phyloP scores from a whole-genome alignment of 257 asterid genomes.

The Cinchona pubescens region DNA sequence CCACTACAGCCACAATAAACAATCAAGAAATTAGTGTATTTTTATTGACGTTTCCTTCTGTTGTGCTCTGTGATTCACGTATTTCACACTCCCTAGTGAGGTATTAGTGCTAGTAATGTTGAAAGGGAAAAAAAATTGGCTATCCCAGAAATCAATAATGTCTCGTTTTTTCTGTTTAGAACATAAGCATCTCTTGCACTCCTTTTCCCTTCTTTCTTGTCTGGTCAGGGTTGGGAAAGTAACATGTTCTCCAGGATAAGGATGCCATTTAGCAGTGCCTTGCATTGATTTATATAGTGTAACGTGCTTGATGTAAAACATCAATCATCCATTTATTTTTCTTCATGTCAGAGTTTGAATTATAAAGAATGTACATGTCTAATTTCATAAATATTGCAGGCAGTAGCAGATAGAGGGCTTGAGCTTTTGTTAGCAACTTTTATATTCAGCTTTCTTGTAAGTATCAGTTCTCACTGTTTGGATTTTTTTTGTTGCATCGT shows the following conservation, averaged over 20 bases:
- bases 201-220: too few relatives aligned
- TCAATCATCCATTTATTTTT: background rate
- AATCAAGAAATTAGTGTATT: too few relatives aligned
- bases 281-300: background rate
- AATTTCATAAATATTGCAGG: conserved; percentile 52
- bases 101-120: background rate
- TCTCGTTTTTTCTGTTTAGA: too few relatives aligned
- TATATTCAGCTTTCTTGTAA: conserved; percentile 64
- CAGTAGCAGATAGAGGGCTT: conserved; percentile 84
- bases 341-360: too few relatives aligned
- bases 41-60: too few relatives aligned
- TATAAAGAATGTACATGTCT: background rate
- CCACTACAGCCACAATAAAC: too few relatives aligned
- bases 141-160: too few relatives aligned
- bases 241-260: too few relatives aligned
- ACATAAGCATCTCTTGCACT: background rate
- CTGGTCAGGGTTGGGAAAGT: background rate
- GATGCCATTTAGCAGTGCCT: too few relatives aligned
- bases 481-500: background rate
- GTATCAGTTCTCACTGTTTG: conserved; percentile 26
- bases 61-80: too few relatives aligned
- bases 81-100: background rate
- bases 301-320: background rate
- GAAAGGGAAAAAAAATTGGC: background rate
- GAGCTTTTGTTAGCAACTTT: conserved; percentile 79